Evolutionary conservation across 495 filamentous ascomycete genomes (phyloP).

Genomic region (Halenospora varia): DNA sequence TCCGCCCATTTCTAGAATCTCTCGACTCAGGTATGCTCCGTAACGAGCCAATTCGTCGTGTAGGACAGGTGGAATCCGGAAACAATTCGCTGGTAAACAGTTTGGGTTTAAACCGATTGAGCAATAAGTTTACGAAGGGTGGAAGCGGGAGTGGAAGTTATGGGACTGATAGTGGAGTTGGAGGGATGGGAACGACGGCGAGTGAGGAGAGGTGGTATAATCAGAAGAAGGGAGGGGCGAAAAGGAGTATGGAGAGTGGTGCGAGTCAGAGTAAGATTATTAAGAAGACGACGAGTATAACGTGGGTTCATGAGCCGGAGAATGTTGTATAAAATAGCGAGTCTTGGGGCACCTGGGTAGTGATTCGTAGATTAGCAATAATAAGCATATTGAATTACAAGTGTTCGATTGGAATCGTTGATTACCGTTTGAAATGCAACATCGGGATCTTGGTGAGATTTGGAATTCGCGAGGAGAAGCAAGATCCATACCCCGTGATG

Average conservation of each 20-base stretch:
- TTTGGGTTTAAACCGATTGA: background rate
- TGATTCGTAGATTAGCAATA: too few species aligned
- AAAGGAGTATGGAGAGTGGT: background rate
- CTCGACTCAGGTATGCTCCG: constrained; percentile 39
- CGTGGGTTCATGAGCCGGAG: background rate
- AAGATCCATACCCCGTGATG: too few species aligned
- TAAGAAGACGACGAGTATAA: background rate
- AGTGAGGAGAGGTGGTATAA: background rate
- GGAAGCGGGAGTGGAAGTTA: background rate
- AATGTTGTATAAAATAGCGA: too few species aligned
- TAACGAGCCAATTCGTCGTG: constrained; percentile 17
- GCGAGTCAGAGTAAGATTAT: background rate
- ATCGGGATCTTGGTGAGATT: too few species aligned
- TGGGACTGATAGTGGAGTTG: background rate
- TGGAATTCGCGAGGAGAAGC: too few species aligned
- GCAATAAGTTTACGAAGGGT: background rate
- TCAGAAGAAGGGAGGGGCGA: background rate
- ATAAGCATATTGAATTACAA: too few species aligned
- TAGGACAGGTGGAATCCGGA: background rate
- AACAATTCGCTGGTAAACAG: background rate
- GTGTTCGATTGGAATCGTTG: too few species aligned
- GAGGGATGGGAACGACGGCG: too few species aligned
- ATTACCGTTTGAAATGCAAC: too few species aligned
- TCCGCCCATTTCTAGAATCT: constrained; percentile 43
- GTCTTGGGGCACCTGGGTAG: too few species aligned